phyloP scores from a whole-genome alignment of 129 eudicot genomes.

The Ambrosia artemisiifolia region DNA sequence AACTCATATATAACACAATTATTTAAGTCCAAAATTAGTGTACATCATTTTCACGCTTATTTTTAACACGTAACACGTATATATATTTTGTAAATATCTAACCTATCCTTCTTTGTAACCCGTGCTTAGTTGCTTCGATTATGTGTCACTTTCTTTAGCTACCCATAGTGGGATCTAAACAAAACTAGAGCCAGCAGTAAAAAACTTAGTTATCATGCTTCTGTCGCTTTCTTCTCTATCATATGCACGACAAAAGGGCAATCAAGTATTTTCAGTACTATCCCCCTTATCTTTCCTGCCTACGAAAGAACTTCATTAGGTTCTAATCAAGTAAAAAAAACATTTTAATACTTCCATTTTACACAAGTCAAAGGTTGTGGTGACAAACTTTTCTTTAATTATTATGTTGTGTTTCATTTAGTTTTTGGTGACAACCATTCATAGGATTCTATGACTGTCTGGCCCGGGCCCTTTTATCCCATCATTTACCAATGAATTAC shows the following conservation, averaged over 20 bases:
- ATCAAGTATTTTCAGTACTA: background rate
- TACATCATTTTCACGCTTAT: too few relatives aligned
- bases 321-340: background rate
- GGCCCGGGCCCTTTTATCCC: background rate
- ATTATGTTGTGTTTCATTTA: background rate
- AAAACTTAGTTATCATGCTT: conserved; percentile 3
- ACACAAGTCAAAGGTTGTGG: conserved; percentile 4
- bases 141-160: background rate
- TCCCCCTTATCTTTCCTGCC: background rate
- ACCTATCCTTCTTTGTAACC: too few relatives aligned
- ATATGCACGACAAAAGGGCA: background rate
- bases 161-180: background rate
- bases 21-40: too few relatives aligned
- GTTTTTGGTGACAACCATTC: conserved; percentile 7
- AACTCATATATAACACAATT: too few relatives aligned
- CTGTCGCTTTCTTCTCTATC: background rate
- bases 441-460: conserved; percentile 7
- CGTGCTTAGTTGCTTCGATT: background rate
- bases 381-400: conserved; percentile 12
- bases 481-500: conserved; percentile 11
- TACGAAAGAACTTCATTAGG: background rate
- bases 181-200: background rate
- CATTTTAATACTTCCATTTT: background rate
- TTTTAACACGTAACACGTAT: too few relatives aligned
- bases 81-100: too few relatives aligned